Conservation (phyloP, 1,284 basidiomycete genomes). For the Pseudozyma tsukubaensis region DNA sequence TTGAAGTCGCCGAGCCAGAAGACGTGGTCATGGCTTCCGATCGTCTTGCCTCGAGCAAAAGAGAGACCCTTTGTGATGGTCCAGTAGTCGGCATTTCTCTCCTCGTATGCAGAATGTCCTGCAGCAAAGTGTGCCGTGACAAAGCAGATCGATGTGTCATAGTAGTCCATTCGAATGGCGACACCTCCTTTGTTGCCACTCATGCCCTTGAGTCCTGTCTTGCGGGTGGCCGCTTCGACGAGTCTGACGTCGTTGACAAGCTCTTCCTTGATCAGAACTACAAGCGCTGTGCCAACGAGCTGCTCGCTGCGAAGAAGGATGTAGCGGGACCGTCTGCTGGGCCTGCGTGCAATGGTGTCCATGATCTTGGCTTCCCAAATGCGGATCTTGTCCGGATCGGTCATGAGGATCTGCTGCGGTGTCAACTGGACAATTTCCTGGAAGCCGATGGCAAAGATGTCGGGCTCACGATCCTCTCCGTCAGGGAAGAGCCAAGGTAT, state of each 20-base stretch:
- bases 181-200: constrained; percentile 92
- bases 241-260: constrained; percentile 83
- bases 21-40: constrained; percentile 85
- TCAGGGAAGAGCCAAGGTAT: constrained; percentile 88
- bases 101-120: constrained; percentile 86
- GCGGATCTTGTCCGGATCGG: constrained; percentile 85
- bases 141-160: constrained; percentile 92
- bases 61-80: constrained; percentile 86
- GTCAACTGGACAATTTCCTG: constrained; percentile 98
- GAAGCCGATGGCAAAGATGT: constrained; percentile 74
- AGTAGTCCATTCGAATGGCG: constrained; percentile 88
- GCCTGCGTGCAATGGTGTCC: constrained; percentile 79
- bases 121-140: constrained; percentile 95
- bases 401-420: constrained; percentile 90
- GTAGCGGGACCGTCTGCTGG: constrained; percentile 79
- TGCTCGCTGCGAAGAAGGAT: constrained; percentile 91
- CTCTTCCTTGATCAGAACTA: constrained; percentile 83
- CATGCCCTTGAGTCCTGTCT: constrained; percentile 97
- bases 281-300: constrained; percentile 91
- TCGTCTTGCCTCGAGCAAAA: constrained; percentile 88
- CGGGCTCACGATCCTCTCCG: constrained; percentile 66
- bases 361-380: constrained; percentile 86
- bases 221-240: constrained; percentile 90
- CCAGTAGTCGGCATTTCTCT: constrained; percentile 90
- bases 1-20: constrained; percentile 95